Percentiles rank a stretch among this genome's conserved stretches.
These are phyloP conservation scores for Gracilaria vermiculophylla DNA, from an alignment of 23 red algal species.

Conservation along the genomic window DNA sequence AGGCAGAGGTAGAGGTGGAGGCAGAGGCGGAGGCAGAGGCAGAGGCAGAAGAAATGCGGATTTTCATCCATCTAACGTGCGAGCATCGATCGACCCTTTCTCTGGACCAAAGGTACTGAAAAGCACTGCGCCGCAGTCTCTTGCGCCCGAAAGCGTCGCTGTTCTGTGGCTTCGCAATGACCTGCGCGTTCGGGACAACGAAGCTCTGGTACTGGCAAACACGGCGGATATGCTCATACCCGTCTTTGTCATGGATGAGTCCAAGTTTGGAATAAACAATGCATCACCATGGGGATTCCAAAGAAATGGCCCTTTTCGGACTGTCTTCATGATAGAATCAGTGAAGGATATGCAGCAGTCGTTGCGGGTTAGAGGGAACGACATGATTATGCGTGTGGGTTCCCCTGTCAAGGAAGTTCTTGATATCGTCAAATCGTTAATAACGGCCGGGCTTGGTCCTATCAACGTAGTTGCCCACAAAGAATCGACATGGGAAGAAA, in stretches of 20 bases:
- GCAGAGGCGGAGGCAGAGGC: background rate
- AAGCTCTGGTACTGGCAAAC: conserved; percentile 49
- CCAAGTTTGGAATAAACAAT: conserved; percentile 50
- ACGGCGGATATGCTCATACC: conserved; percentile 57
- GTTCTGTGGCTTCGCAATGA: conserved; percentile 93
- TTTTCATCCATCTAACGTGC: background rate
- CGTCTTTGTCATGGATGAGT: conserved; percentile 70
- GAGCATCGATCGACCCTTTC: conserved; percentile 41
- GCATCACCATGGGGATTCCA: conserved; percentile 63
- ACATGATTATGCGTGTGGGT: conserved; percentile 71
- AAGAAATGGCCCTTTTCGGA: conserved; percentile 62
- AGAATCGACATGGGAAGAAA: conserved; percentile 68
- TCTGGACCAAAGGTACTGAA: conserved; percentile 4
- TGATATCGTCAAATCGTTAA: conserved; percentile 29
- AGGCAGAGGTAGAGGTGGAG: background rate
- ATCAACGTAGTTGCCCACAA: conserved; percentile 72
- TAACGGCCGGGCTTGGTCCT: conserved; percentile 7
- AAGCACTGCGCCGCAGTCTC: background rate
- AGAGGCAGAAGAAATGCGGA: background rate
- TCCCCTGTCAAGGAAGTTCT: conserved; percentile 64
- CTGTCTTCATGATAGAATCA: conserved; percentile 67
- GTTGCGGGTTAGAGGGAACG: conserved; percentile 35
- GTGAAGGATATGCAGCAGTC: conserved; percentile 64
- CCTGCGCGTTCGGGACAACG: conserved; percentile 79
- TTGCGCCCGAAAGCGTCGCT: conserved; percentile 33